Evolutionary conservation across 768 basidiomycete genomes (phyloP), one percentile per base, ranked within the genome.

Genomic region (Austroboletus eburneus): DNA sequence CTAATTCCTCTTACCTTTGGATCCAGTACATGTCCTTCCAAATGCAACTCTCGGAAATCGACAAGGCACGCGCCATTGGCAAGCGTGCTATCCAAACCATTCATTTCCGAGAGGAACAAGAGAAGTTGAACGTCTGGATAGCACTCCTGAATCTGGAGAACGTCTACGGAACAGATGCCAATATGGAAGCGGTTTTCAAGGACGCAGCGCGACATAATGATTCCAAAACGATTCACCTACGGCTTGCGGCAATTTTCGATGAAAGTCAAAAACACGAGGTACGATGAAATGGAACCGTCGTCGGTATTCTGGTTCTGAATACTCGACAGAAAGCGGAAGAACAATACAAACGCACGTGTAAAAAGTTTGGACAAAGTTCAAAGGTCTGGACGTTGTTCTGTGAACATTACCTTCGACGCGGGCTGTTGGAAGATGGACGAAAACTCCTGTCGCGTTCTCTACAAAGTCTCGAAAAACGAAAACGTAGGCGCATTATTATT

Each of bases 1-100:
- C 96, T 2, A 92, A 96, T 63, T 98, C 94, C 7, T 98, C 96
- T 0, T 96, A 87, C 69, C 77, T 98, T 27, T 99, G 96, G 96
- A 85, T 99, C 48, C 94, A 97, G 65, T 99, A 93, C 66, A 98
- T 99, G 92, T 95, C 96, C 9, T 95, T 97, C 80, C 91, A 94
- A 58, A 74, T 98, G 10, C 92, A 92, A 55, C 78, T 99, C n/a
- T 91, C 94, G 24, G 95, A 99, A 68, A 73, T 96, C 45, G 94
- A 93, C 58, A 96, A 94, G 67, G 96, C 95, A 13, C 79, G 92
- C 36, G 84, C 87, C 62, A 83, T 93, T 42, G 94, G 83, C 39
- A 78, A 80, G 43, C 81, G 90, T 20, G 95, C 93, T 5, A 73
- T 97, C 37, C 74, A 79, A 50, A 85, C 85, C 10, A 98, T 99